These are phyloP conservation scores for Nemania sp. DNA, from an alignment of 2,329 filamentous ascomycete genomes.

Conservation along the genomic window DNA sequence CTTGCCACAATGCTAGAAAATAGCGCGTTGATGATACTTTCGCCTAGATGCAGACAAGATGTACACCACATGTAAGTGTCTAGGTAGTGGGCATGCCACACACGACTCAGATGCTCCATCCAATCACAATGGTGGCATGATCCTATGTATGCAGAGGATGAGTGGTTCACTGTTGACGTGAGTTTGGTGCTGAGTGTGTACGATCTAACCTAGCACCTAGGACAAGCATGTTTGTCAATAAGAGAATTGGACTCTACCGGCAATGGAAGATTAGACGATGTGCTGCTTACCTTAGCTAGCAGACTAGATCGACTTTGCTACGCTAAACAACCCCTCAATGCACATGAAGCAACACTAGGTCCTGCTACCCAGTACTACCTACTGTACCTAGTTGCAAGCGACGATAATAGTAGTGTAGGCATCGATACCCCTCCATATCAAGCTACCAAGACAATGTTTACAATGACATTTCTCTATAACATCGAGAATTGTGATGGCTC, in stretches of 20 bases:
- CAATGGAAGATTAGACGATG: background rate
- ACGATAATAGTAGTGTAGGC: background rate
- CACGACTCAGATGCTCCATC: conserved; percentile 13
- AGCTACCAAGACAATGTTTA: too few relatives aligned
- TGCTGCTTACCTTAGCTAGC: too few relatives aligned
- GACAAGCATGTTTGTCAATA: background rate
- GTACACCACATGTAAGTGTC: too few relatives aligned
- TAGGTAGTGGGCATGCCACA: conserved; percentile 21
- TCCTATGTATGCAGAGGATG: background rate
- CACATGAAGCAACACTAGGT: background rate
- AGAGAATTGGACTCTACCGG: background rate
- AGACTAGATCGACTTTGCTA: background rate
- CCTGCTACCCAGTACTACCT: background rate
- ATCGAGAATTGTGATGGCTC: too few relatives aligned
- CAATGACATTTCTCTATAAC: too few relatives aligned
- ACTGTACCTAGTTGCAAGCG: background rate
- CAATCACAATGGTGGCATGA: conserved; percentile 10
- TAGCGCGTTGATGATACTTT: conserved; percentile 35
- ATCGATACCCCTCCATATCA: background rate
- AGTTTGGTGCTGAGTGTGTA: background rate
- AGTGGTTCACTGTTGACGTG: background rate
- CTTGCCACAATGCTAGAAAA: conserved; percentile 27
- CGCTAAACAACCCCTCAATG: background rate
- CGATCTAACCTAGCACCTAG: too few relatives aligned
- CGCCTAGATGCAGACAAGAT: conserved; percentile 22